Percentiles rank a stretch among this genome's conserved stretches.
Evolutionary conservation across 768 basidiomycete genomes (phyloP).

Genomic region (Serpula lacrymans): DNA sequence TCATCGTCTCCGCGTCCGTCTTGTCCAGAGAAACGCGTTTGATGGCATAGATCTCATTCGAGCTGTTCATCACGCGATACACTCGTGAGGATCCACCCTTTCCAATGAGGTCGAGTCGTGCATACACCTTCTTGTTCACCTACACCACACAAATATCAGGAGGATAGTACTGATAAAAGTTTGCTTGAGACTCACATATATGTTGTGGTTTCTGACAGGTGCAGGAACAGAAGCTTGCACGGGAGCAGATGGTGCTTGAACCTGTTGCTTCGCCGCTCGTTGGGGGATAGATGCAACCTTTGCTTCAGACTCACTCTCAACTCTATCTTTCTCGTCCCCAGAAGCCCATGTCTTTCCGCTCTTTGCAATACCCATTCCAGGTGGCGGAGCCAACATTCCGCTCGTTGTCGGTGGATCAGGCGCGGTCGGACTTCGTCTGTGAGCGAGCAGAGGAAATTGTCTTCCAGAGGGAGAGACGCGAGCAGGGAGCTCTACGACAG

Average conservation of each 20-base stretch:
- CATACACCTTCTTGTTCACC: conserved; percentile 84
- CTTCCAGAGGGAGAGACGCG: conserved; percentile 30
- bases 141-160: no score
- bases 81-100: conserved; percentile 96
- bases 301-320: conserved; percentile 32
- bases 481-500: conserved; percentile 42
- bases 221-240: conserved; percentile 14
- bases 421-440: conserved; percentile 67
- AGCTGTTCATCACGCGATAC: conserved; percentile 79
- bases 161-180: no score
- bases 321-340: conserved; percentile 40
- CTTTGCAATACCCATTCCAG: conserved; percentile 17
- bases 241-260: conserved; percentile 32
- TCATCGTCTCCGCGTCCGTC: conserved; percentile 85
- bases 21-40: conserved; percentile 91
- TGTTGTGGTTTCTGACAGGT: conserved; percentile 38
- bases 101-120: conserved; percentile 84
- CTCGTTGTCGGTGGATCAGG: conserved; percentile 54
- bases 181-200: conserved; percentile 16
- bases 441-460: conserved; percentile 23
- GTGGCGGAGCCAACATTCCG: conserved; percentile 19
- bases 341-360: conserved; percentile 44
- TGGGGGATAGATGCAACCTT: conserved; percentile 22
- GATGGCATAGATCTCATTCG: conserved; percentile 81
- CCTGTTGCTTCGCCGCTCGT: conserved; percentile 27